Evolutionary conservation across 2,329 filamentous ascomycete genomes (phyloP).

Genomic region (Colletotrichum graminicola): DNA sequence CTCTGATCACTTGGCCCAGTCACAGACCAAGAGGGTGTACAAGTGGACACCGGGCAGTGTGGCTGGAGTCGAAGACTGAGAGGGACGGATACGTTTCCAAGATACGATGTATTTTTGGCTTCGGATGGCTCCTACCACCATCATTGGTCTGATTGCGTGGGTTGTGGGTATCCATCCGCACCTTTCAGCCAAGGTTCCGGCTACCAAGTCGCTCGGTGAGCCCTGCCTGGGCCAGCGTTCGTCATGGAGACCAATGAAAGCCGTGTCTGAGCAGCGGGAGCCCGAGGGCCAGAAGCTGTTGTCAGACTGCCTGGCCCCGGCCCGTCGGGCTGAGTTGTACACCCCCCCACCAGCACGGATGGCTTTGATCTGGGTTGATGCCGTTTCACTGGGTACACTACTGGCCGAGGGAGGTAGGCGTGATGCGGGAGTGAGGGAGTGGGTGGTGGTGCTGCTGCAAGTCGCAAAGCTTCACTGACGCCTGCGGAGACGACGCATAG

Average conservation of each 20-base stretch:
- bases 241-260: constrained; percentile 25
- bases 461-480: constrained; percentile 32
- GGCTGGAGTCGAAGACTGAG: constrained; percentile 25
- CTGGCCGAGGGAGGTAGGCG: neutral
- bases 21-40: constrained; percentile 4
- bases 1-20: constrained; percentile 22
- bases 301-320: constrained; percentile 1
- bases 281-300: constrained; percentile 11
- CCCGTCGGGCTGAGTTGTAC: constrained; percentile 9
- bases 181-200: constrained; percentile 4
- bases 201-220: neutral
- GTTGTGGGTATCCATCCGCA: neutral
- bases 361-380: constrained; percentile 22
- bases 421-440: neutral
- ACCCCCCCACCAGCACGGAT: neutral
- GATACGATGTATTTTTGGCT: constrained; percentile 36
- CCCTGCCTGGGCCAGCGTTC: constrained; percentile 14
- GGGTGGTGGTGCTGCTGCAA: constrained; percentile 7
- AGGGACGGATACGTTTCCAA: neutral
- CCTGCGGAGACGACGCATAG: constrained; percentile 36
- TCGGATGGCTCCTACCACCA: constrained; percentile 30
- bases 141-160: constrained; percentile 1
- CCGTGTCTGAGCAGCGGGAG: constrained; percentile 18
- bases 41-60: constrained; percentile 22
- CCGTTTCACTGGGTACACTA: constrained; percentile 9